These are phyloP conservation scores for Fusarium sp. DNA, from an alignment of 2,329 filamentous ascomycete genomes.

Conservation along the genomic window DNA sequence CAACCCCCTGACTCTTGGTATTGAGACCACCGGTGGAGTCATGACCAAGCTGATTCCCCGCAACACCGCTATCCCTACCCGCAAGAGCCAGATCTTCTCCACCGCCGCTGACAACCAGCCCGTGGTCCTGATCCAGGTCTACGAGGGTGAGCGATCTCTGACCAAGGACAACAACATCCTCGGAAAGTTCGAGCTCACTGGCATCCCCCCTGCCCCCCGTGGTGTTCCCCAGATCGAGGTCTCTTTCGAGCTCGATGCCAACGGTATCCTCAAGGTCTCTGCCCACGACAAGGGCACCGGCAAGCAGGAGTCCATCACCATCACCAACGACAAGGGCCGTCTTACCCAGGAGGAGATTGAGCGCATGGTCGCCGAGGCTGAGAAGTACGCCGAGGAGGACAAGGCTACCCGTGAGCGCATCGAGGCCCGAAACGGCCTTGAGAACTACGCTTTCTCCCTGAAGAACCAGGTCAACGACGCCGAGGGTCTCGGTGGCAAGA, in stretches of 20 bases:
- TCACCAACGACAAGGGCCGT: slow-evolving; percentile 99
- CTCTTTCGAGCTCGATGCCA: slow-evolving; percentile 96
- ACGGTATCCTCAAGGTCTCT: slow-evolving; percentile 97
- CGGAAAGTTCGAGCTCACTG: slow-evolving; percentile 97
- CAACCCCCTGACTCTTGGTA: slow-evolving; percentile 95
- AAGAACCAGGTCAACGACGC: slow-evolving; percentile 99
- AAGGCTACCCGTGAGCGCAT: slow-evolving; percentile 98
- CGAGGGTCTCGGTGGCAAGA: slow-evolving; percentile 97
- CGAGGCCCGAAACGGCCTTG: slow-evolving; percentile 93
- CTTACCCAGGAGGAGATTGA: slow-evolving; percentile 97
- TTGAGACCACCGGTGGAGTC: slow-evolving; percentile 96
- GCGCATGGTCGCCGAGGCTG: slow-evolving; percentile 97
- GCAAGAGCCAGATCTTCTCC: slow-evolving; percentile 98
- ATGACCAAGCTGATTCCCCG: slow-evolving; percentile 97
- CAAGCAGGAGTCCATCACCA: slow-evolving; percentile 97
- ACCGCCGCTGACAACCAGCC: slow-evolving; percentile 97
- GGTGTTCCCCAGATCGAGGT: slow-evolving; percentile 99
- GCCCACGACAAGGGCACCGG: slow-evolving; percentile 98
- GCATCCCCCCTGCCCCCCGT: slow-evolving; percentile 93
- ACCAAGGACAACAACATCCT: slow-evolving; percentile 98
- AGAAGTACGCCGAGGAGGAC: slow-evolving; percentile 99
- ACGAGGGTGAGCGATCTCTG: slow-evolving; percentile 90
- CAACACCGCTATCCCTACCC: slow-evolving; percentile 93
- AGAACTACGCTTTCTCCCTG: slow-evolving; percentile 99
- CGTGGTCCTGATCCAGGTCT: slow-evolving; percentile 94